phyloP scores from a whole-genome alignment of 2,329 filamentous ascomycete genomes.

The Alternaria viburni region DNA sequence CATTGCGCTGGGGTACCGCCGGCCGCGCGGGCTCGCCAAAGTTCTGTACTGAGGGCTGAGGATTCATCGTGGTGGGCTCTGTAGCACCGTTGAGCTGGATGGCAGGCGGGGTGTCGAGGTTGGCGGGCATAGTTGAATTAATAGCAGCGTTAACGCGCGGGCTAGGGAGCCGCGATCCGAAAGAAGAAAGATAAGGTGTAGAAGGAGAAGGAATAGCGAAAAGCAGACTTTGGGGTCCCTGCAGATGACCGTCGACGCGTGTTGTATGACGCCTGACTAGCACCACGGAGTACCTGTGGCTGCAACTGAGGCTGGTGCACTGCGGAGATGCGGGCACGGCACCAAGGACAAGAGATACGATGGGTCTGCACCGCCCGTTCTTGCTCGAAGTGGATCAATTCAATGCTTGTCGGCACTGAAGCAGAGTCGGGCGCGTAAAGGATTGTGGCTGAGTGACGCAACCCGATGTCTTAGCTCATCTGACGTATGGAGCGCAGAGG shows the following conservation, averaged over 20 bases:
- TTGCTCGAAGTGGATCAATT: constrained; percentile 15
- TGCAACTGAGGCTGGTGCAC: constrained; percentile 31
- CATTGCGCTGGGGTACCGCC: constrained; percentile 23
- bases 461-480: constrained; percentile 25
- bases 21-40: constrained; percentile 33
- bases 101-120: constrained; percentile 29
- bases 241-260: constrained; percentile 29
- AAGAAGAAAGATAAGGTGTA: constrained; percentile 3
- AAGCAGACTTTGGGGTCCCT: constrained; percentile 3
- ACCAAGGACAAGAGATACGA: constrained; percentile 12
- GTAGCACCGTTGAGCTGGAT: constrained; percentile 42
- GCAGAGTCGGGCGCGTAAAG: constrained; percentile 20
- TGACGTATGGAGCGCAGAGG: constrained; percentile 3
- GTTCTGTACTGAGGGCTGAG: constrained; percentile 25
- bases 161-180: constrained; percentile 11
- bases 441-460: constrained; percentile 30
- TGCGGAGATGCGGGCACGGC: constrained; percentile 17
- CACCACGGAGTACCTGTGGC: constrained; percentile 27
- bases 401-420: constrained; percentile 25
- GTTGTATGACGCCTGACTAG: constrained; percentile 36
- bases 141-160: constrained; percentile 5
- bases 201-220: constrained; percentile 5
- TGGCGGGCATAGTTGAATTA: constrained; percentile 34
- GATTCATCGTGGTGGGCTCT: constrained; percentile 41
- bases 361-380: constrained; percentile 17